phyloP scores from a whole-genome alignment of 805 yeast species.

The Metschnikowia arizonensis region DNA sequence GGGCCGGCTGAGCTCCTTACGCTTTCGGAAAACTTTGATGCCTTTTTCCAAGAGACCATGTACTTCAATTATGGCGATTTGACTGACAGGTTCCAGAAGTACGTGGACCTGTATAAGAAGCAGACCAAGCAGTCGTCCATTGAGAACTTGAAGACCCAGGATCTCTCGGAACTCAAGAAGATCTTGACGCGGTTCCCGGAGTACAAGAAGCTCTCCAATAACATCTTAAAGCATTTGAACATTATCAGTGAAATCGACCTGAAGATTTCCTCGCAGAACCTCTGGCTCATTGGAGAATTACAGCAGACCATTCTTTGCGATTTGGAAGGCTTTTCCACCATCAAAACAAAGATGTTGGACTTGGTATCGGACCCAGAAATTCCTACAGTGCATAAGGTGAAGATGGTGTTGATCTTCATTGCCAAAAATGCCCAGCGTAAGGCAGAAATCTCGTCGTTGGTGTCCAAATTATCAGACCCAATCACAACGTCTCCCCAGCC shows the following conservation, averaged over 20 bases:
- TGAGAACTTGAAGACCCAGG: slow-evolving; percentile 56
- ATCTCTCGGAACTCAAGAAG: slow-evolving; percentile 84
- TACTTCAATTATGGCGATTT: slow-evolving; percentile 91
- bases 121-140: slow-evolving; percentile 65
- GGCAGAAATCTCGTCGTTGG: slow-evolving; percentile 23
- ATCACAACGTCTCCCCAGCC: slow-evolving; percentile 28
- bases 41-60: slow-evolving; percentile 76
- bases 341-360: slow-evolving; percentile 52
- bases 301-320: slow-evolving; percentile 79
- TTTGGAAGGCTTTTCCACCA: slow-evolving; percentile 30
- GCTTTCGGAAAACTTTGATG: slow-evolving; percentile 62
- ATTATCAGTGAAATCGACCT: slow-evolving; percentile 83
- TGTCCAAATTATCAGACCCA: slow-evolving; percentile 29
- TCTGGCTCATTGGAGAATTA: slow-evolving; percentile 85
- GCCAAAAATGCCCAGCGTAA: slow-evolving; percentile 55
- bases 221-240: slow-evolving; percentile 89
- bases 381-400: slow-evolving; percentile 57
- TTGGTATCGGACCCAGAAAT: slow-evolving; percentile 44
- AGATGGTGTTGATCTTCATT: slow-evolving; percentile 69
- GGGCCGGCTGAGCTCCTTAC: slow-evolving; percentile 29
- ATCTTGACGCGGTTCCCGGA: slow-evolving; percentile 94
- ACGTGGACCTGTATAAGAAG: slow-evolving; percentile 75
- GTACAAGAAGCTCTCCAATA: slow-evolving; percentile 79
- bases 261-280: slow-evolving; percentile 54
- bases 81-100: slow-evolving; percentile 80